Evolutionary conservation across 345 rosid genomes (phyloP).

Genomic region (Salix dunnii): DNA sequence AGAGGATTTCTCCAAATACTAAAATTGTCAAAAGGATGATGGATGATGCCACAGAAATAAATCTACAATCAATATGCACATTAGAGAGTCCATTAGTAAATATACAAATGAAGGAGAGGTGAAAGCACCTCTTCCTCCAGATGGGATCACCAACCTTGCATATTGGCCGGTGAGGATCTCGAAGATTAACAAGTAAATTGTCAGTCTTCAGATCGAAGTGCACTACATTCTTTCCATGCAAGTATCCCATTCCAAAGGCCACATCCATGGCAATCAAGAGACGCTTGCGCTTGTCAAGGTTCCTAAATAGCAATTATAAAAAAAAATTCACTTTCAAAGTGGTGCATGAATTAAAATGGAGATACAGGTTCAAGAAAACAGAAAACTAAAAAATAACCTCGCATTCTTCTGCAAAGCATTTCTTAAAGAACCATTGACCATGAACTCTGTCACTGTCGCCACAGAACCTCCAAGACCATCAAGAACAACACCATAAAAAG

Average conservation of each 20-base stretch:
- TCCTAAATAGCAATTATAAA: constrained; percentile 24
- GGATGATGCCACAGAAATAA: background rate
- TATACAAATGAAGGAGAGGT: background rate
- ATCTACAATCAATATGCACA: background rate
- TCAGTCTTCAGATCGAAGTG: constrained; percentile 74
- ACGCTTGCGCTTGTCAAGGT: constrained; percentile 56
- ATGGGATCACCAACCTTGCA: constrained; percentile 51
- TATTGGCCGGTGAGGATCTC: constrained; percentile 67
- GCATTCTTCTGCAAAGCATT: constrained; percentile 59
- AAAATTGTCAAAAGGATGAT: background rate
- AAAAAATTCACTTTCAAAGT: background rate
- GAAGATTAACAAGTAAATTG: constrained; percentile 69
- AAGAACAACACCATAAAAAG: constrained; percentile 68
- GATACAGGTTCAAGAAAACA: background rate
- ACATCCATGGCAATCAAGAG: constrained; percentile 66
- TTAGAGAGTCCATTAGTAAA: background rate
- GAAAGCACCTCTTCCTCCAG: background rate
- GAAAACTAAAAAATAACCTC: constrained; percentile 26
- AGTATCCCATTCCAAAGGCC: constrained; percentile 73
- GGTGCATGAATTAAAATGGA: background rate
- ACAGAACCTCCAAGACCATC: constrained; percentile 73
- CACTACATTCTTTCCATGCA: constrained; percentile 66
- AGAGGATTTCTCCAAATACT: background rate
- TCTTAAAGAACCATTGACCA: constrained; percentile 70
- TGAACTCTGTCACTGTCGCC: constrained; percentile 71